phyloP scores from a whole-genome alignment of 805 yeast genomes.

The Ogataea paraovalis region DNA sequence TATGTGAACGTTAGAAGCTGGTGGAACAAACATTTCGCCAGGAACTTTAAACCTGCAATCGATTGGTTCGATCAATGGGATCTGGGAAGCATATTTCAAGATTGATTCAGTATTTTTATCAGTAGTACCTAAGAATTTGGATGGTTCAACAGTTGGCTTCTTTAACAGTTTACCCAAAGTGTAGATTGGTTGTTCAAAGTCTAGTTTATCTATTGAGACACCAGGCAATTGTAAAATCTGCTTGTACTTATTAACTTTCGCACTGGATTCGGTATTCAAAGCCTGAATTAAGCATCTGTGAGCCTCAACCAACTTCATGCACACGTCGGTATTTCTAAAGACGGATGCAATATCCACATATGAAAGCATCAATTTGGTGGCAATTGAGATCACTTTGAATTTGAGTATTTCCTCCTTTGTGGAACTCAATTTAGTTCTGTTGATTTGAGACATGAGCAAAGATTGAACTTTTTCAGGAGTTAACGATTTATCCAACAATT shows the following conservation, averaged over 20 bases:
- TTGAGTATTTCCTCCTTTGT: conserved; percentile 38
- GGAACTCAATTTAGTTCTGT: conserved; percentile 39
- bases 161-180: conserved; percentile 71
- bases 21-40: conserved; percentile 72
- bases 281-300: conserved; percentile 76
- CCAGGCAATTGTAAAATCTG: conserved; percentile 81
- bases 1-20: conserved; percentile 71
- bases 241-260: conserved; percentile 44
- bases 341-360: conserved; percentile 76
- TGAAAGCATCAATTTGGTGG: conserved; percentile 65
- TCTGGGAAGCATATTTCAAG: conserved; percentile 53
- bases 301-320: conserved; percentile 57
- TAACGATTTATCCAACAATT: conserved; percentile 36
- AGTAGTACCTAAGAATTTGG: conserved; percentile 54
- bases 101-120: conserved; percentile 36
- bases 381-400: conserved; percentile 54
- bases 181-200: conserved; percentile 46
- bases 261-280: conserved; percentile 38
- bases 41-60: conserved; percentile 78
- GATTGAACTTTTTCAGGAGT: conserved; percentile 44
- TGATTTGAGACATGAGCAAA: conserved; percentile 54
- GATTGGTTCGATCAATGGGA: conserved; percentile 67
- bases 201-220: conserved; percentile 48
- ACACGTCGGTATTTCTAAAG: conserved; percentile 69
- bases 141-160: conserved; percentile 50